Base-by-base conservation (phyloP, 805 yeast species). In the Metschnikowia noctiluminum region DNA sequence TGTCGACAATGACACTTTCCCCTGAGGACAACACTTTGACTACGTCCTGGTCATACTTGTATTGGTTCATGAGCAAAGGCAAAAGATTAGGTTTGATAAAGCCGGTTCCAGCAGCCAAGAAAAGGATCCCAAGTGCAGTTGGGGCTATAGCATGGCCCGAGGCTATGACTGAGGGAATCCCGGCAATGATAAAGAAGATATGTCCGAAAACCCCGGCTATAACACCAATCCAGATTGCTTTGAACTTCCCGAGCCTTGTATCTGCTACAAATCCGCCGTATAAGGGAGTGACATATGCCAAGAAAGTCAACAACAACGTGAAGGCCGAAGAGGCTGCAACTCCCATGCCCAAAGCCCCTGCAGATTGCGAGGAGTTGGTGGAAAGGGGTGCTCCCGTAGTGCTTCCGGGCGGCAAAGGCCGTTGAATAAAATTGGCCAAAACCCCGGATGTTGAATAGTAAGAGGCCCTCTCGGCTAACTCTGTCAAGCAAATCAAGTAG, bases 11-110 rank as follows among this genome's bases (percentile, higher is more conserved):
- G 32, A 86, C 91, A 42, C 76, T 74, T 61, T 82, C 83, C 49
- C 96, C 96, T 28, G 73, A 62, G 55, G 78, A 76, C 49, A 77
- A 69, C 5, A 77, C 79, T 63, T 74, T 77, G 47, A 87, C 79
- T 43, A 77, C 80, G 53, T 82, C 85, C 56, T 77, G 74, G 49
- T 78, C 71, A 62, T 81, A 78, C 40, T 84, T 82, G 62, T 66
- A 66, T 61, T 70, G 75, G 52, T 69, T 88, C 65, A 74, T 64
- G 45, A 75, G 61, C 43, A 76, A 63, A 7, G 81, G 80, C 50
- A 75, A 66, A 49, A 79, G 70, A 56, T 78, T 79, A 48, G 82
- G 80, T 58, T 79, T 79, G 55, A 79, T 77, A 46, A 76, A 70
- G 54, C 83, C 82, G 34, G 82, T 76, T 53, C 82, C 81, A 8